phyloP scores from a whole-genome alignment of 768 basidiomycete genomes.

The Kwoniella pini region DNA sequence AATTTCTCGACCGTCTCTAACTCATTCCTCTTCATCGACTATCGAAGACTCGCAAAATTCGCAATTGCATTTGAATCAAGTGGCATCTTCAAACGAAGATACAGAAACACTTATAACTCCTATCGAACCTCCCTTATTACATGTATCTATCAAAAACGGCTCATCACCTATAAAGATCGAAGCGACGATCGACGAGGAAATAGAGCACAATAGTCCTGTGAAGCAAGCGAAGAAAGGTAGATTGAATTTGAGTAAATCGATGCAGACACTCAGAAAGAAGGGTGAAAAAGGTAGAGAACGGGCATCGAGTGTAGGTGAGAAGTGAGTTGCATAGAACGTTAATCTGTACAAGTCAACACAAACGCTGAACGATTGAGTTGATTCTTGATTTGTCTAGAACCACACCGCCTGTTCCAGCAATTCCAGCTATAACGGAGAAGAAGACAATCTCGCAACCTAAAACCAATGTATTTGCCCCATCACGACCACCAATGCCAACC shows the following conservation, averaged over 20 bases:
- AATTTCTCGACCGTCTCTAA: not conserved
- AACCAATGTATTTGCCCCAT: not conserved
- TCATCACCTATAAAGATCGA: slow-evolving; percentile 9
- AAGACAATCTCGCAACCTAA: not conserved
- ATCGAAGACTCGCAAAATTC: slow-evolving; percentile 5
- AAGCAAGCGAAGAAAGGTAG: slow-evolving; percentile 16
- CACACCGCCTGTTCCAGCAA: slow-evolving; percentile 8
- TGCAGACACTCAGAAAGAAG: slow-evolving; percentile 26
- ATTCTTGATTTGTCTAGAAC: not conserved
- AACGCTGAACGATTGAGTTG: too few species aligned
- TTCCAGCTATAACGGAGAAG: slow-evolving; percentile 7
- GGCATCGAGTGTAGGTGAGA: slow-evolving; percentile 17
- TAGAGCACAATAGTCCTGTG: slow-evolving; percentile 2
- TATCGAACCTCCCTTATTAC: slow-evolving; percentile 10
- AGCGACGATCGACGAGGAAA: slow-evolving; percentile 10
- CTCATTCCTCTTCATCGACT: slow-evolving; percentile 6
- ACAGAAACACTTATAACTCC: slow-evolving; percentile 15
- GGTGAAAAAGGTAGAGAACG: slow-evolving; percentile 16
- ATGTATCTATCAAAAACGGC: slow-evolving; percentile 9
- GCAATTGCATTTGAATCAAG: slow-evolving; percentile 9
- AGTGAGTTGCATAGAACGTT: too few species aligned
- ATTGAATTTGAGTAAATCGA: slow-evolving; percentile 30
- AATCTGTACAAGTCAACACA: too few species aligned
- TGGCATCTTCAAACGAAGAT: slow-evolving; percentile 1
- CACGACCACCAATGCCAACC: slow-evolving; percentile 11